These are phyloP conservation scores for Fusarium sp. DNA, from an alignment of 2,329 filamentous ascomycete genomes.

Conservation along the genomic window DNA sequence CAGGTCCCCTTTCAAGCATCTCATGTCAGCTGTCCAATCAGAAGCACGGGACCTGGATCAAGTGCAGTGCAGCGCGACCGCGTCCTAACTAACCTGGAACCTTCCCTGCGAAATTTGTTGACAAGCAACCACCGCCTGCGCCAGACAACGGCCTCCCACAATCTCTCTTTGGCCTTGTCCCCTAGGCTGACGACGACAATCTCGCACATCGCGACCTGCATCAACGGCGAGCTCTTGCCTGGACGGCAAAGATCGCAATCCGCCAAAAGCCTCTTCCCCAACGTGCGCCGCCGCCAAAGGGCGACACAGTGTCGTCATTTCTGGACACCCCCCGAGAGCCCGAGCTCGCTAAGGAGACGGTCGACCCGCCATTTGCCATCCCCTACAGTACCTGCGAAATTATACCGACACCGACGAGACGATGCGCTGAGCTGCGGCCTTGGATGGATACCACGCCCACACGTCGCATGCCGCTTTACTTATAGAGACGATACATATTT, in stretches of 20 bases:
- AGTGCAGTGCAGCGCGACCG: constrained; percentile 33
- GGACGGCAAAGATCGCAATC: constrained; percentile 13
- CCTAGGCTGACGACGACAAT: constrained; percentile 22
- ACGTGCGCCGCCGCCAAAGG: constrained; percentile 21
- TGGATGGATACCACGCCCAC: constrained; percentile 34
- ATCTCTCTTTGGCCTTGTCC: constrained; percentile 10
- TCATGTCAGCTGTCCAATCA: constrained; percentile 41
- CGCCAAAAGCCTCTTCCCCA: not conserved
- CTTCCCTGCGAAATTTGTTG: constrained; percentile 42
- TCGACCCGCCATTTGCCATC: constrained; percentile 21
- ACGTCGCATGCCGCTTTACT: constrained; percentile 26
- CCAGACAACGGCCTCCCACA: constrained; percentile 28
- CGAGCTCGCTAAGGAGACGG: constrained; percentile 31
- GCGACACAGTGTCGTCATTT: constrained; percentile 42
- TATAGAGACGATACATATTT: constrained; percentile 25
- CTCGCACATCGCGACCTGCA: constrained; percentile 6
- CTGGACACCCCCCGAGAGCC: constrained; percentile 33
- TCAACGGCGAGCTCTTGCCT: constrained; percentile 8
- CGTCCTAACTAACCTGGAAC: constrained; percentile 30
- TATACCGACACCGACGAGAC: constrained; percentile 27
- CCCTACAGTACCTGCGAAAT: constrained; percentile 16
- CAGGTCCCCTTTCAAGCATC: constrained; percentile 40
- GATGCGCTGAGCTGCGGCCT: constrained; percentile 39
- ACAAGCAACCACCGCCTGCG: constrained; percentile 41
- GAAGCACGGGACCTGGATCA: constrained; percentile 38